phyloP scores from a whole-genome alignment of 1,139 yeast genomes.

The Hyphopichia khmerensis region DNA sequence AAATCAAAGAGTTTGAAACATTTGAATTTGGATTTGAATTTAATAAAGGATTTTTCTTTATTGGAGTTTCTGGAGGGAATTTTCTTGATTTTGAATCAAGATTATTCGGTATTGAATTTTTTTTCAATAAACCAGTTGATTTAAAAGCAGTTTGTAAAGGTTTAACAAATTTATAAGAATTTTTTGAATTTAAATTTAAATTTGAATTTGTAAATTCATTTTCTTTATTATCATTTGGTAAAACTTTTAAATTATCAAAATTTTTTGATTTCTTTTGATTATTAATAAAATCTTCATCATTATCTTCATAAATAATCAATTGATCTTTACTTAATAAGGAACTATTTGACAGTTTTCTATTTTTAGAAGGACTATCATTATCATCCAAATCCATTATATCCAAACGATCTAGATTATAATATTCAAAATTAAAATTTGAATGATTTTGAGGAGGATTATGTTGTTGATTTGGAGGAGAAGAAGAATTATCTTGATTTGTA shows the following conservation, averaged over 20 bases:
- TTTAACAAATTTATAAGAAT: conserved; percentile 67
- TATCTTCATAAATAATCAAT: conserved; percentile 18
- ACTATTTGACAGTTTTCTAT: conserved; percentile 27
- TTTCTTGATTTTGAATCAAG: conserved; percentile 25
- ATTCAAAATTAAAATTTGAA: conserved; percentile 20
- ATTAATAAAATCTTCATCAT: conserved; percentile 6
- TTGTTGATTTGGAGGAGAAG: conserved; percentile 9
- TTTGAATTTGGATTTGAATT: not conserved
- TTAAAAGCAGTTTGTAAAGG: conserved; percentile 85
- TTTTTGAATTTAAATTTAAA: no score
- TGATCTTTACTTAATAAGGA: conserved; percentile 12
- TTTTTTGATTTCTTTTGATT: conserved; percentile 1
- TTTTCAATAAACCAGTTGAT: conserved; percentile 73
- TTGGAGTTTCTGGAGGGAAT: conserved; percentile 77
- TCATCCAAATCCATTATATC: conserved; percentile 22
- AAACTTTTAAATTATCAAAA: not conserved
- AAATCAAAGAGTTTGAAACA: not conserved
- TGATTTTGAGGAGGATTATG: conserved; percentile 14
- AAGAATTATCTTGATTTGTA: not conserved
- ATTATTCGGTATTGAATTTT: conserved; percentile 47
- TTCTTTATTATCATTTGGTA: conserved; percentile 29
- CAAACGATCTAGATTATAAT: conserved; percentile 29
- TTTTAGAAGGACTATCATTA: conserved; percentile 35
- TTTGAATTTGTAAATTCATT: no score
- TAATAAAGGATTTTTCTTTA: conserved; percentile 59